Conservation (phyloP, 108 stramenopile species). For the Aurantiochytrium sp. region DNA sequence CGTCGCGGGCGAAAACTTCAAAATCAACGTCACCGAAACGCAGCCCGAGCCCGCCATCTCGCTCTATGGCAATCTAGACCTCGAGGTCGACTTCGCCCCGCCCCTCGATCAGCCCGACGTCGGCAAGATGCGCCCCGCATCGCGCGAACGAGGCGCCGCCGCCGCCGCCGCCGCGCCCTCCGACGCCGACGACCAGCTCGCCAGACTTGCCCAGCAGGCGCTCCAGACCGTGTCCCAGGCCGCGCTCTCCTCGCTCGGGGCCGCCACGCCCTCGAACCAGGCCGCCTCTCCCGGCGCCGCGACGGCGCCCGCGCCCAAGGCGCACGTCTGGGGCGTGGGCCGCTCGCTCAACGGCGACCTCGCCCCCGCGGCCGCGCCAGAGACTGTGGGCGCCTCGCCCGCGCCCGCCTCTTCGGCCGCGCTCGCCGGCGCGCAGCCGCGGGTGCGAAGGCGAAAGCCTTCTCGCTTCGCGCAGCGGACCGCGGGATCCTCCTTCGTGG, state of each 20-base stretch:
- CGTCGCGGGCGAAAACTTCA: not conserved
- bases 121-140: not conserved
- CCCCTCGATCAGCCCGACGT: constrained; percentile 16
- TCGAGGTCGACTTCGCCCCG: constrained; percentile 37
- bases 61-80: constrained; percentile 40
- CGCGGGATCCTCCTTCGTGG: not conserved
- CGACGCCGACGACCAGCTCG: not conserved
- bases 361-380: not conserved
- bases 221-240: not conserved
- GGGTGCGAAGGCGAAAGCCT: not conserved
- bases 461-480: not conserved
- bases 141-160: not conserved
- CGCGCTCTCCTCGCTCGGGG: not conserved
- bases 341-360: not conserved
- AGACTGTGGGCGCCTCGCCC: not conserved
- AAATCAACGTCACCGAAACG: constrained; percentile 31
- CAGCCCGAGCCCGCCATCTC: not conserved
- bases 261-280: not conserved
- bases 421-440: not conserved
- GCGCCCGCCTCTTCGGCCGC: too few species aligned
- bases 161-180: not conserved
- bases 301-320: not conserved
- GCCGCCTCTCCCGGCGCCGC: not conserved
- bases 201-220: not conserved
- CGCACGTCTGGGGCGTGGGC: not conserved